Base-by-base conservation (phyloP, 2,329 filamentous ascomycete genomes). In the Fusarium brevicatenulatum region DNA sequence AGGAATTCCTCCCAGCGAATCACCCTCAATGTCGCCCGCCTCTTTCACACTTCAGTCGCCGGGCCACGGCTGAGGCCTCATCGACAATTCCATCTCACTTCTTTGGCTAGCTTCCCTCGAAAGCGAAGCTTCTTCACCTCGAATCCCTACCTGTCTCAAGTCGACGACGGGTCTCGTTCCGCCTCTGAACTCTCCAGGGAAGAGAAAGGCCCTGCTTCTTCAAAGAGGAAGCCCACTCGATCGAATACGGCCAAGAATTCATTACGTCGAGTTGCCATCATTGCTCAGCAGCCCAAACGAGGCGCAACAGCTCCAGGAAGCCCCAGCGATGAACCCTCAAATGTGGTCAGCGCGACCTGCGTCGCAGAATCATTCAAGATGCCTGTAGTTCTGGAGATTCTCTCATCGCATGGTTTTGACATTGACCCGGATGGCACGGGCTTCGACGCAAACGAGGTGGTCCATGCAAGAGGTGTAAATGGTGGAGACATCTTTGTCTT, bases 401-500 rank as follows among this genome's bases (percentile, higher is more conserved):
- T 92, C 18, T 84, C 85, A 30, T 84, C 86, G 39, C 88, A 91
- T 78, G 89, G 88, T 54, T 91, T 91, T 78, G 82, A 83, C 44
- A 86, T 91, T 59, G 89, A 92, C 76, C 90, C 90, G 4, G 89
- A 92, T 74, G 83, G 82, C 54, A 90, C 87, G 18, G 88, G 86
- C 19, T 91, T 92, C 74, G 89, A 91, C 73, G 83, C 86, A 52
- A 85, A 85, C 71, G 89, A 91, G 77, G 89, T 92, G 10, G 87
- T 92, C 54, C 90, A 92, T 77, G 90, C 89, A 11, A 84, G 89
- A 57, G 86, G 86, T 13, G 85, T 87, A 66, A 88, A 90, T 79
- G 86, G 90, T 65, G 95, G 95, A 39, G 96, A 99, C 82, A 90
- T 98, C 56, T 98, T 98, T 79, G 91, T 99, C 63, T 99, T 99